These are phyloP conservation scores for Ophioceras dolichostomum DNA, from an alignment of 2,329 filamentous ascomycete genomes.

Conservation along the genomic window DNA sequence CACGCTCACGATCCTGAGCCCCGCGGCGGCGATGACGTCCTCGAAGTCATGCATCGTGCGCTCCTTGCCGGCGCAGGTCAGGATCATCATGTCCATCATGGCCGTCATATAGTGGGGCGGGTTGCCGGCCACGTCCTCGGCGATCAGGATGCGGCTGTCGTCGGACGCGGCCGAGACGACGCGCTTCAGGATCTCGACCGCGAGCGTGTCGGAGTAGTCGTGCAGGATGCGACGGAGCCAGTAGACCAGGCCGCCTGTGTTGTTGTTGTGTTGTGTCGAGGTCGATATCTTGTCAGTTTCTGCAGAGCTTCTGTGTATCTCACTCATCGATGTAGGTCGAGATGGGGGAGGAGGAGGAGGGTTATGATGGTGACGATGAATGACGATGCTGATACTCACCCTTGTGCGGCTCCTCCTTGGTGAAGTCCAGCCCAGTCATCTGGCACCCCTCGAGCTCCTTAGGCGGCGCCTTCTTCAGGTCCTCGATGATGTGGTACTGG, in stretches of 20 bases:
- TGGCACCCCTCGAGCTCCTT: constrained; percentile 1
- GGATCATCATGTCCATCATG: constrained; percentile 18
- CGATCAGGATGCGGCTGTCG: constrained; percentile 20
- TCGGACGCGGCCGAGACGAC: constrained; percentile 13
- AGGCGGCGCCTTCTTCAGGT: constrained; percentile 5
- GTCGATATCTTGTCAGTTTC: no score
- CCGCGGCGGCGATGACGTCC: constrained; percentile 11
- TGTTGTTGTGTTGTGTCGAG: no score
- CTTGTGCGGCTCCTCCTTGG: constrained; percentile 17
- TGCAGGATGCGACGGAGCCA: constrained; percentile 20
- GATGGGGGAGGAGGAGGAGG: no score
- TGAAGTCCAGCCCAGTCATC: constrained; percentile 17
- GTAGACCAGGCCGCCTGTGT: constrained; percentile 16
- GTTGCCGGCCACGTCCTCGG: constrained; percentile 17
- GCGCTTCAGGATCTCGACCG: constrained; percentile 8
- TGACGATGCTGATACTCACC: constrained; percentile 11
- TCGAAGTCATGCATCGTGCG: constrained; percentile 14
- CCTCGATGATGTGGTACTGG: constrained; percentile 15
- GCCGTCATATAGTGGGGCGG: constrained; percentile 13
- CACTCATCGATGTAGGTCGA: no score
- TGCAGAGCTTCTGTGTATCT: no score
- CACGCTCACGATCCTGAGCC: constrained; percentile 14
- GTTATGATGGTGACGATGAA: no score
- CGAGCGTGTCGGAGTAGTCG: constrained; percentile 16
- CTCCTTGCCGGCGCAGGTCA: constrained; percentile 20